phyloP scores from a whole-genome alignment of 169 alveolate species.

The Plasmodium gaboni region DNA sequence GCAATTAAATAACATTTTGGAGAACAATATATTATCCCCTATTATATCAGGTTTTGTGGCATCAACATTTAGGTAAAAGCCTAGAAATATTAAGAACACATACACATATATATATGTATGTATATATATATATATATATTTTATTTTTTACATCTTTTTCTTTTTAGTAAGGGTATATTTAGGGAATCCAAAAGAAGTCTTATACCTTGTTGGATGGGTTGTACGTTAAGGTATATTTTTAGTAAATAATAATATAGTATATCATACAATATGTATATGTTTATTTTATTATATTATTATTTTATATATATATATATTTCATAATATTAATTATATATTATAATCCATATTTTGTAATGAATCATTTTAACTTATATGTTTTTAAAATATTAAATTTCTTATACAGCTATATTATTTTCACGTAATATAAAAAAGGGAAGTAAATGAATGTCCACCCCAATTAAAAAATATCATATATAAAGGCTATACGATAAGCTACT shows the following conservation, averaged over 20 bases:
- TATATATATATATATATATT: neutral
- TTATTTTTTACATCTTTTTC: neutral
- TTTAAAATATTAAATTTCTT: neutral
- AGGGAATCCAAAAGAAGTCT: slow-evolving; percentile 33
- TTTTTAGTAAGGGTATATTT: slow-evolving; percentile 16
- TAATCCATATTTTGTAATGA: neutral
- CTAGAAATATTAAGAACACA: too few species aligned
- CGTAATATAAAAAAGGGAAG: slow-evolving; percentile 13
- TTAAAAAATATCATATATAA: too few species aligned
- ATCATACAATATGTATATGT: neutral
- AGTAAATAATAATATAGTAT: neutral
- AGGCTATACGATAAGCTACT: too few species aligned
- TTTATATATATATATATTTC: neutral
- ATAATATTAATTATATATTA: neutral
- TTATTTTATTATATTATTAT: neutral
- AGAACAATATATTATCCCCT: slow-evolving; percentile 17
- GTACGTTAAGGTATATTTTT: slow-evolving; percentile 37
- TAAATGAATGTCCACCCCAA: neutral
- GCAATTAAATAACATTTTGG: slow-evolving; percentile 32
- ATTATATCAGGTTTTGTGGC: slow-evolving; percentile 48
- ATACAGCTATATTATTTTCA: slow-evolving; percentile 27
- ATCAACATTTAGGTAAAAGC: slow-evolving; percentile 28
- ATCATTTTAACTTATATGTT: neutral
- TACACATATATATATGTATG: too few species aligned
- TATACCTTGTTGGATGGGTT: slow-evolving; percentile 68